Evolutionary conservation across 306 rosid genomes (phyloP).

Genomic region (Calophaca sinica): DNA sequence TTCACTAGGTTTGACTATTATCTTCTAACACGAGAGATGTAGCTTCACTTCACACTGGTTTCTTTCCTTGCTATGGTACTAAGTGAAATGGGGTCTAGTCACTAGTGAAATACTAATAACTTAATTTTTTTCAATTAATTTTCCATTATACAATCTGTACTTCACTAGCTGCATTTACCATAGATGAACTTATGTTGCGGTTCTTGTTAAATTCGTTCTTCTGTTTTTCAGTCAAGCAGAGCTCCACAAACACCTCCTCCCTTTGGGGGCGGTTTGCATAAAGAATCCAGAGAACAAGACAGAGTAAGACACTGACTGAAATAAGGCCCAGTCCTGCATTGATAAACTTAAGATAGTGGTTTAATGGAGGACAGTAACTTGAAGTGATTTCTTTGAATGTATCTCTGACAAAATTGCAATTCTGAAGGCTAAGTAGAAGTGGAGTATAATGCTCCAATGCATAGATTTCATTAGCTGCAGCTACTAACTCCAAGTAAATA

Average conservation of each 20-base stretch:
- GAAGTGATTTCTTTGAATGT: slow-evolving; percentile 77
- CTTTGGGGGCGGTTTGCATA: slow-evolving; percentile 91
- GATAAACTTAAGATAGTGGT: slow-evolving; percentile 71
- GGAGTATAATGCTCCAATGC: slow-evolving; percentile 90
- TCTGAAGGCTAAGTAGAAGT: slow-evolving; percentile 72
- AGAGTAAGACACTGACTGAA: slow-evolving; percentile 81
- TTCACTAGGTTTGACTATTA: too few relatives aligned
- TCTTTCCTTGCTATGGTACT: slow-evolving; percentile 25
- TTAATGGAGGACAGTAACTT: slow-evolving; percentile 70
- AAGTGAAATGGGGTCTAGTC: too few relatives aligned
- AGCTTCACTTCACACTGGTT: slow-evolving; percentile 53
- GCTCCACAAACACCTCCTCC: slow-evolving; percentile 80
- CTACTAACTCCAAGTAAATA: slow-evolving; percentile 68
- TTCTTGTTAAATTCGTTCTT: slow-evolving; percentile 44
- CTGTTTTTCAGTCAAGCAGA: slow-evolving; percentile 48
- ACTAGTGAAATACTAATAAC: background rate
- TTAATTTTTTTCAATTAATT: background rate
- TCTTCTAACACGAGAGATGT: too few relatives aligned
- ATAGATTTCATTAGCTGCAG: slow-evolving; percentile 78
- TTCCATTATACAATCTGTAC: slow-evolving; percentile 45
- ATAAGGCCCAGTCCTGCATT: slow-evolving; percentile 77
- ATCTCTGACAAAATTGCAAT: slow-evolving; percentile 87
- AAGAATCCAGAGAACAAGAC: slow-evolving; percentile 87
- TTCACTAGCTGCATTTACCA: slow-evolving; percentile 43
- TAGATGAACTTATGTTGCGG: slow-evolving; percentile 39